Conservation (phyloP, 192 early-diverging fungal species). For the Rhizophagus clarus region DNA sequence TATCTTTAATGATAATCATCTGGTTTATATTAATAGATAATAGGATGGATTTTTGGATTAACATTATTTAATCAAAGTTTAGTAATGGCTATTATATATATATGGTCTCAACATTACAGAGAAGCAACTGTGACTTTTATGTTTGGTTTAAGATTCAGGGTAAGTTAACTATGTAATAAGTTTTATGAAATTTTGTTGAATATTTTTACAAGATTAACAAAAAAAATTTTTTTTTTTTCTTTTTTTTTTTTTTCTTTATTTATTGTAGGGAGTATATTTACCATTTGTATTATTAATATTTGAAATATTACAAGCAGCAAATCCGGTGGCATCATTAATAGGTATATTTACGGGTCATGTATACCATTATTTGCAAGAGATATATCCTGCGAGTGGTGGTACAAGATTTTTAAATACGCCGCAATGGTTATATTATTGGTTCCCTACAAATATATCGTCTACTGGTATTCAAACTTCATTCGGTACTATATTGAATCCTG, state of each 20-base stretch:
- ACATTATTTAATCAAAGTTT: slow-evolving; percentile 44
- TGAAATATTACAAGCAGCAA: slow-evolving; percentile 49
- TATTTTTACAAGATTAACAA: not conserved
- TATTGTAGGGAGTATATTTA: slow-evolving; percentile 64
- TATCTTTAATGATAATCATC: not conserved
- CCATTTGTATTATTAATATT: slow-evolving; percentile 70
- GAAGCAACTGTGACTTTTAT: slow-evolving; percentile 65
- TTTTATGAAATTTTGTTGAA: not conserved
- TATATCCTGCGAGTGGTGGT: slow-evolving; percentile 68
- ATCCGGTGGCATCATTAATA: slow-evolving; percentile 52
- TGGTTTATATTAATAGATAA: not conserved
- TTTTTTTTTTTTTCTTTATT: not conserved
- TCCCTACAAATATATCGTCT: slow-evolving; percentile 34
- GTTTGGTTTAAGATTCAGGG: slow-evolving; percentile 74
- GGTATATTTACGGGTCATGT: slow-evolving; percentile 71
- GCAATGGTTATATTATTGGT: slow-evolving; percentile 49
- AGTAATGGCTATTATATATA: slow-evolving; percentile 65
- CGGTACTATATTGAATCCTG: not conserved
- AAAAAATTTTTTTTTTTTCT: not conserved
- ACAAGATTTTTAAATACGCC: slow-evolving; percentile 70
- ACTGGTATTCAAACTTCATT: not conserved
- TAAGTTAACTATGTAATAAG: slow-evolving; percentile 4
- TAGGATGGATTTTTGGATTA: slow-evolving; percentile 6
- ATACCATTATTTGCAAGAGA: slow-evolving; percentile 73
- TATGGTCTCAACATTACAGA: slow-evolving; percentile 73